These are phyloP conservation scores for Hericium rajendrae DNA, from an alignment of 768 basidiomycete species.

Conservation along the genomic window DNA sequence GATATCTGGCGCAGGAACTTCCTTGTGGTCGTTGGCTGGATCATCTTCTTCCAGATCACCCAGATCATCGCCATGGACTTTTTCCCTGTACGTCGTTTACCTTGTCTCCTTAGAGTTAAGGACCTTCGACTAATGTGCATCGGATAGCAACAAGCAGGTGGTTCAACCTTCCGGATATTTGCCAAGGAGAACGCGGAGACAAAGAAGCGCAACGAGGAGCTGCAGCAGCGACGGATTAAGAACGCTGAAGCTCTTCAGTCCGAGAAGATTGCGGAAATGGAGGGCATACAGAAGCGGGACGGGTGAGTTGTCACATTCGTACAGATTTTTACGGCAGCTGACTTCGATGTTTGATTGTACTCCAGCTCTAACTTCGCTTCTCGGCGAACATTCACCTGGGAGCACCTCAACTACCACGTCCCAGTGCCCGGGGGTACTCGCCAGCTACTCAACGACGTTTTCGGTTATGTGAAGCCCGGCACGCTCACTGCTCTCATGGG, in stretches of 20 bases:
- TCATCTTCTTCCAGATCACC: slow-evolving; percentile 59
- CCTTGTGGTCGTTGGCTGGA: slow-evolving; percentile 61
- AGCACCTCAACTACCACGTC: slow-evolving; percentile 65
- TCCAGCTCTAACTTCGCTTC: background rate
- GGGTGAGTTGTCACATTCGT: background rate
- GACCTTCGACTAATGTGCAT: background rate
- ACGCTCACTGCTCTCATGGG: slow-evolving; percentile 89
- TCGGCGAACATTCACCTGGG: slow-evolving; percentile 72
- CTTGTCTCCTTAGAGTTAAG: background rate
- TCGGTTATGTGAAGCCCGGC: slow-evolving; percentile 77
- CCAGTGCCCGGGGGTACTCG: slow-evolving; percentile 52
- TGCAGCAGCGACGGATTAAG: slow-evolving; percentile 42
- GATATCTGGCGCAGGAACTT: slow-evolving; percentile 65
- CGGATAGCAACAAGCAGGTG: slow-evolving; percentile 7
- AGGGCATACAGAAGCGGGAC: background rate
- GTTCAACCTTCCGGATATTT: slow-evolving; percentile 34
- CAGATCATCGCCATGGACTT: slow-evolving; percentile 61
- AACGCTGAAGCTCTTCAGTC: slow-evolving; percentile 16
- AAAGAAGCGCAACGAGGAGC: slow-evolving; percentile 41
- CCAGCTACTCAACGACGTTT: slow-evolving; percentile 64
- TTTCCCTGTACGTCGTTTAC: slow-evolving; percentile 38
- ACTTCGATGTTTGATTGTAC: background rate
- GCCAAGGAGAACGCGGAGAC: slow-evolving; percentile 48
- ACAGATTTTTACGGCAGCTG: background rate
- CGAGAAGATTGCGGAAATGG: background rate